Conservation (phyloP, 805 yeast species). For the Nakazawaea siamensis region DNA sequence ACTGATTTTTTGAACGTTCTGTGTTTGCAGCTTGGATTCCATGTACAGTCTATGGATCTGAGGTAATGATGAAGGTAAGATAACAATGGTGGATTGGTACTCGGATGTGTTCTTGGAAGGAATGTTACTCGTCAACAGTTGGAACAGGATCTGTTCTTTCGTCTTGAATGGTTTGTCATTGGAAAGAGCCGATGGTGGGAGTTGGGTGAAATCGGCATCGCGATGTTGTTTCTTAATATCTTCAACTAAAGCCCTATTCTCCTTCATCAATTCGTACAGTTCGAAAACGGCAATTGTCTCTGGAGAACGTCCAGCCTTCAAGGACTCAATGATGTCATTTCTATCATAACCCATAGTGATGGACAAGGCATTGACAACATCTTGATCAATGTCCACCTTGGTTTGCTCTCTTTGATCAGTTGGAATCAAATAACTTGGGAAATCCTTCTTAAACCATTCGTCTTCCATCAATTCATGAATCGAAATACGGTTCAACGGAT, state of each 20-base stretch:
- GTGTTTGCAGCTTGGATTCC: conserved; percentile 45
- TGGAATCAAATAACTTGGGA: conserved; percentile 74
- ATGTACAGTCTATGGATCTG: conserved; percentile 90
- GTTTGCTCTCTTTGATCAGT: conserved; percentile 33
- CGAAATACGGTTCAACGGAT: conserved; percentile 89
- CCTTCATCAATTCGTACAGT: conserved; percentile 77
- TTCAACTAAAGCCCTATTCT: conserved; percentile 62
- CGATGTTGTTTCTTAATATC: conserved; percentile 51
- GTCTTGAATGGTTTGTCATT: conserved; percentile 9
- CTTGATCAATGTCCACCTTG: conserved; percentile 55
- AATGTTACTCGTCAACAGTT: conserved; percentile 37
- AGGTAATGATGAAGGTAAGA: conserved; percentile 88
- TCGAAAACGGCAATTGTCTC: conserved; percentile 74
- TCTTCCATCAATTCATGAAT: conserved; percentile 89
- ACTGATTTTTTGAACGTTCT: conserved; percentile 25
- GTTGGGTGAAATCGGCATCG: conserved; percentile 51
- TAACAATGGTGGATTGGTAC: conserved; percentile 80
- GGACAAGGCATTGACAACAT: conserved; percentile 64
- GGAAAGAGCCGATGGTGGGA: conserved; percentile 38
- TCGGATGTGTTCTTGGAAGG: conserved; percentile 32
- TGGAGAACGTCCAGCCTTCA: conserved; percentile 27
- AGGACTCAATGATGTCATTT: conserved; percentile 72
- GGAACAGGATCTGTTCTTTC: conserved; percentile 19
- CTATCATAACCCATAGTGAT: conserved; percentile 84
- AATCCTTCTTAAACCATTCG: conserved; percentile 81